Percentiles rank a stretch among this genome's conserved stretches.
These are phyloP conservation scores for Emergomyces africanus DNA, from an alignment of 2,329 filamentous ascomycete species.

Conservation along the genomic window DNA sequence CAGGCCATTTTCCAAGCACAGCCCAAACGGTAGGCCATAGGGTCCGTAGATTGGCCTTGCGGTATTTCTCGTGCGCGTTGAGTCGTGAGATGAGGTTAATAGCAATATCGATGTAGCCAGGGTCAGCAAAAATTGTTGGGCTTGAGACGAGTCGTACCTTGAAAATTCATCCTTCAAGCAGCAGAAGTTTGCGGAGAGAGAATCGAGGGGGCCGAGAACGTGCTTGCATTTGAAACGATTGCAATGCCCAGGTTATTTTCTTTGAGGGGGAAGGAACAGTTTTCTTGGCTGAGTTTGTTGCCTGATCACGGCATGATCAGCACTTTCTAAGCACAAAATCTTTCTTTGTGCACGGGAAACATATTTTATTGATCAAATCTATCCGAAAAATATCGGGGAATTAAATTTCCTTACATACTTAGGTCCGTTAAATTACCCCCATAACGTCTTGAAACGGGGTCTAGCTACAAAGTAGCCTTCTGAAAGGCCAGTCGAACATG, in stretches of 20 bases:
- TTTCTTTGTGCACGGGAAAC: neutral
- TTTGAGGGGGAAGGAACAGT: too few relatives aligned
- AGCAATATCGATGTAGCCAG: neutral
- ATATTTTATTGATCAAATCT: neutral
- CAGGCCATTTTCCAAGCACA: neutral
- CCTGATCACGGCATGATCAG: neutral
- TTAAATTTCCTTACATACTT: neutral
- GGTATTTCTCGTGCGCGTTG: neutral
- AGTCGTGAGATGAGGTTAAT: neutral
- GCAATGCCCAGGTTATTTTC: neutral
- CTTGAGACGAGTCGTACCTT: neutral
- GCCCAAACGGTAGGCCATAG: neutral
- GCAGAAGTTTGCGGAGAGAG: neutral
- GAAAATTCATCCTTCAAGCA: neutral
- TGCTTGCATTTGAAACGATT: neutral
- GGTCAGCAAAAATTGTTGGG: neutral
- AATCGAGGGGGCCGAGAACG: neutral
- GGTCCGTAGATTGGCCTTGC: neutral
- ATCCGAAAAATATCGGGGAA: neutral
- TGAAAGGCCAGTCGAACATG: neutral
- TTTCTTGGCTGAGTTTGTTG: too few relatives aligned
- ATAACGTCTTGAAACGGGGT: neutral
- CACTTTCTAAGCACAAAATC: neutral
- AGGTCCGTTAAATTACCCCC: neutral
- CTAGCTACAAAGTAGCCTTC: neutral